Percentiles rank a stretch among this genome's conserved stretches.
phyloP scores from a whole-genome alignment of 345 rosid genomes.

The Gossypium herbaceum region DNA sequence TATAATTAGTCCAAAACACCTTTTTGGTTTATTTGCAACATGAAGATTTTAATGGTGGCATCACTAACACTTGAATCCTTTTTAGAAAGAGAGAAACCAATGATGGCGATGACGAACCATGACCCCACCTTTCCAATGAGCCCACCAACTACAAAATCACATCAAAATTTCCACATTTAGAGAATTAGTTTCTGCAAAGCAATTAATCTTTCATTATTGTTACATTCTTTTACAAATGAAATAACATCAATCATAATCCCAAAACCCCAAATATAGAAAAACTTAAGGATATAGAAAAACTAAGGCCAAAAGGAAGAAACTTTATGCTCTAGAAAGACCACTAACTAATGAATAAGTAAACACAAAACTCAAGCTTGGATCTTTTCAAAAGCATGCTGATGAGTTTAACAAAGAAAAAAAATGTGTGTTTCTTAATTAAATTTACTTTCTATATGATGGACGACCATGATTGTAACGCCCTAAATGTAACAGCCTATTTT shows the following conservation, averaged over 20 bases:
- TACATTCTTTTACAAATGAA: neutral
- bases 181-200: neutral
- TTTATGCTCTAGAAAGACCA: neutral
- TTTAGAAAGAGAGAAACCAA: too few relatives aligned
- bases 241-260: constrained; percentile 1
- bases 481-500: too few relatives aligned
- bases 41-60: too few relatives aligned
- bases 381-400: neutral
- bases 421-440: too few relatives aligned
- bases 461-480: too few relatives aligned
- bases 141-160: constrained; percentile 54
- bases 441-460: too few relatives aligned
- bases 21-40: too few relatives aligned
- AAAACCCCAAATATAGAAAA: neutral
- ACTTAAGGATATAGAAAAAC: neutral
- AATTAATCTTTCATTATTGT: neutral
- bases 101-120: too few relatives aligned
- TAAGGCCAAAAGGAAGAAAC: neutral
- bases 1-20: too few relatives aligned
- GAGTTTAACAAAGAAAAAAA: too few relatives aligned
- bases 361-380: neutral
- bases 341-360: neutral
- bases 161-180: constrained; percentile 18
- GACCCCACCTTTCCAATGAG: too few relatives aligned
- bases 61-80: too few relatives aligned